These are phyloP conservation scores for Penicillium sp. DNA, from an alignment of 2,329 filamentous ascomycete genomes.

Conservation along the genomic window DNA sequence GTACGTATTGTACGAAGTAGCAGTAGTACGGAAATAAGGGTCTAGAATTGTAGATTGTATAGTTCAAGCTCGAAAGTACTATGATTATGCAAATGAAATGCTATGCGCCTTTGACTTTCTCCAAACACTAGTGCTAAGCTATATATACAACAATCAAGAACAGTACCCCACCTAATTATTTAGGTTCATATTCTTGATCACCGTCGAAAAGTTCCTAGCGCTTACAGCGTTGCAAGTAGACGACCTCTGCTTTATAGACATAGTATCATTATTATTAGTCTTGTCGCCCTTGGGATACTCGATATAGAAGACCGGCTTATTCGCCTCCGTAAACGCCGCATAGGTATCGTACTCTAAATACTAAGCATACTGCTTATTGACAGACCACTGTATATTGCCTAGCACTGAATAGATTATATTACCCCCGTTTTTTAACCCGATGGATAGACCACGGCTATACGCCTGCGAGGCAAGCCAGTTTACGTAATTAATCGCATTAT, in stretches of 20 bases:
- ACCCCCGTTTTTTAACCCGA: conserved; percentile 66
- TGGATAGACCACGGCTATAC: conserved; percentile 52
- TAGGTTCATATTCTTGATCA: conserved; percentile 62
- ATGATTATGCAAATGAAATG: neutral
- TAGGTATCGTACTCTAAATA: conserved; percentile 58
- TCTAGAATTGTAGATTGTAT: neutral
- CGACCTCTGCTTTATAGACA: conserved; percentile 33
- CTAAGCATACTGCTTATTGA: conserved; percentile 66
- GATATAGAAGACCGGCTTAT: conserved; percentile 69
- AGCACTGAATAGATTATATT: conserved; percentile 53
- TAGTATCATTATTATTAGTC: conserved; percentile 31
- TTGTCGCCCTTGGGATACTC: conserved; percentile 59
- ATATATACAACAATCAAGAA: conserved; percentile 9
- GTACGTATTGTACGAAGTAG: too few relatives aligned
- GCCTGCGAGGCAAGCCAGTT: conserved; percentile 57
- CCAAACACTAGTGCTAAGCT: neutral
- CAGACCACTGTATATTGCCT: conserved; percentile 57
- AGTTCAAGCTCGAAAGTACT: neutral
- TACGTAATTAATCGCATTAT: conserved; percentile 57
- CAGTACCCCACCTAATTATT: conserved; percentile 61
- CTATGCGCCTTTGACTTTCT: neutral
- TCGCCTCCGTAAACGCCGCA: conserved; percentile 53
- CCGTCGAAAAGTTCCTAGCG: conserved; percentile 55
- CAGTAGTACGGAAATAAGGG: too few relatives aligned
- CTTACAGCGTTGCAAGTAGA: conserved; percentile 48